Percentiles rank a stretch among this genome's conserved stretches.
These are phyloP conservation scores for Suillus subalutaceus DNA, from an alignment of 768 basidiomycete genomes.

Conservation along the genomic window DNA sequence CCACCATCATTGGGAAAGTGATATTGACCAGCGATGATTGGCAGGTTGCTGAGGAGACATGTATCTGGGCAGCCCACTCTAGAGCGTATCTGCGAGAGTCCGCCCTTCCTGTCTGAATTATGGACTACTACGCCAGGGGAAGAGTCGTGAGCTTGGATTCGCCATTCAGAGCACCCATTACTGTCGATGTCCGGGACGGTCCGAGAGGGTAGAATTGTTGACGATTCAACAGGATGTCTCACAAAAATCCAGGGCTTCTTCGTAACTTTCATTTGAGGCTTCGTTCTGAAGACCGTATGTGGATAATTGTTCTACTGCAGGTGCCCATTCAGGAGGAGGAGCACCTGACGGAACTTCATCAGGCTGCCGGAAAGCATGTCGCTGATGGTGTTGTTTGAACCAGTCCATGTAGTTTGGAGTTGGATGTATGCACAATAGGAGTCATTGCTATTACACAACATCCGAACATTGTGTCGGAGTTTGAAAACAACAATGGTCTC, in stretches of 20 bases:
- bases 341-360: neutral
- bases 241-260: slow-evolving; percentile 57
- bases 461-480: neutral
- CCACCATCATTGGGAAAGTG: slow-evolving; percentile 55
- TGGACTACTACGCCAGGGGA: slow-evolving; percentile 48
- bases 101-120: slow-evolving; percentile 35
- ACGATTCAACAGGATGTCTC: slow-evolving; percentile 39
- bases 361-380: neutral
- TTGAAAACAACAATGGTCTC: neutral
- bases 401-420: neutral
- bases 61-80: slow-evolving; percentile 45
- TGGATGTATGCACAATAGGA: neutral
- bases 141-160: slow-evolving; percentile 43
- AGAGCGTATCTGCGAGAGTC: slow-evolving; percentile 47
- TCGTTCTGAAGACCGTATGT: slow-evolving; percentile 54
- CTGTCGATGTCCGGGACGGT: slow-evolving; percentile 53
- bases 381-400: neutral
- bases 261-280: slow-evolving; percentile 58
- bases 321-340: slow-evolving; percentile 63
- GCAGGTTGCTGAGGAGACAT: slow-evolving; percentile 61
- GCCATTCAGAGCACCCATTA: slow-evolving; percentile 57
- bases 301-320: slow-evolving; percentile 57
- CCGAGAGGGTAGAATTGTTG: slow-evolving; percentile 53
- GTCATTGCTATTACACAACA: neutral
- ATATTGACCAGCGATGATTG: slow-evolving; percentile 63